Evolutionary conservation across 805 yeast genomes (phyloP).

Genomic region (Saccharomyces mikatae): DNA sequence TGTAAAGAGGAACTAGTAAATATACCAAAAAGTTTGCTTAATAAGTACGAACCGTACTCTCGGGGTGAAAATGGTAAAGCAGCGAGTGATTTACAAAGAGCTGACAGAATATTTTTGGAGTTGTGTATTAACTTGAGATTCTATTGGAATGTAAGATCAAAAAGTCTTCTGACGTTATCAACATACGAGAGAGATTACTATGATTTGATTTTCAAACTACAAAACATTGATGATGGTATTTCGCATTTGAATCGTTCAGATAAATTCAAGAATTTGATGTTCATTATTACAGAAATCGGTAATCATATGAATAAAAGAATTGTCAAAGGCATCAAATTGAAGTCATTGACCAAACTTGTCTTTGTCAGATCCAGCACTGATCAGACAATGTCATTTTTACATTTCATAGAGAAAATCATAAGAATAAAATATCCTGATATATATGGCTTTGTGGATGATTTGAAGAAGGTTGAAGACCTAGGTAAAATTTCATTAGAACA

Average conservation of each 20-base stretch:
- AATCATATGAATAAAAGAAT: constrained; percentile 74
- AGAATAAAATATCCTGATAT: constrained; percentile 59
- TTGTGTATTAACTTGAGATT: constrained; percentile 57
- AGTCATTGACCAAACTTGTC: constrained; percentile 59
- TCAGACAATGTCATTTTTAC: constrained; percentile 63
- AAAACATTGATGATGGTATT: constrained; percentile 52
- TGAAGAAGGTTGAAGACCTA: constrained; percentile 43
- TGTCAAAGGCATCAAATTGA: constrained; percentile 62
- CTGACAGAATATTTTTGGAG: constrained; percentile 63
- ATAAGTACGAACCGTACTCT: constrained; percentile 53
- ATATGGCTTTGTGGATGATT: constrained; percentile 52
- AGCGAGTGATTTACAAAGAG: constrained; percentile 45
- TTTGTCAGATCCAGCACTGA: constrained; percentile 60
- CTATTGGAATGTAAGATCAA: constrained; percentile 68
- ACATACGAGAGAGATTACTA: constrained; percentile 59
- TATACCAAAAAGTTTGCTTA: constrained; percentile 46
- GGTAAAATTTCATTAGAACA: constrained; percentile 59
- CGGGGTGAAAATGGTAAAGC: constrained; percentile 38
- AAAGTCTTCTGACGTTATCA: constrained; percentile 47
- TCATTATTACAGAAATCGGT: constrained; percentile 64
- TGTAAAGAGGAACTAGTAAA: constrained; percentile 57
- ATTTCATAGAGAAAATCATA: constrained; percentile 64
- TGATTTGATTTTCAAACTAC: constrained; percentile 49
- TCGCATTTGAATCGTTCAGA: constrained; percentile 44
- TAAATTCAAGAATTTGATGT: constrained; percentile 50